Evolutionary conservation across 352 stramenopile genomes (phyloP).

Genomic region (Globisporangium cederbergense): DNA sequence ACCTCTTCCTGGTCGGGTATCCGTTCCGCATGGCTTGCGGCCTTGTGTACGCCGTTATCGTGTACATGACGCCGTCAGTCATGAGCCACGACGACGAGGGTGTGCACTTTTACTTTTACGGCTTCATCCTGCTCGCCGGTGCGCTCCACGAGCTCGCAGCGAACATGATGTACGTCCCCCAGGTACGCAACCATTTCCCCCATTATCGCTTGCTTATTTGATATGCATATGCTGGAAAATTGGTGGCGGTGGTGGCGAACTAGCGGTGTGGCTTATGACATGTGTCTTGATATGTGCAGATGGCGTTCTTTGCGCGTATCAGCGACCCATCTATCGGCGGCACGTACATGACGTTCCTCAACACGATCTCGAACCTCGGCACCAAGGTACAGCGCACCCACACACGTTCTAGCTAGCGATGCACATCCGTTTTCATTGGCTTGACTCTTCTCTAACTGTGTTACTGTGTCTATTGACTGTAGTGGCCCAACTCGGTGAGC

Average conservation of each 20-base stretch:
- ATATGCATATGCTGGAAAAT: not conserved
- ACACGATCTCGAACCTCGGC: slow-evolving; percentile 98
- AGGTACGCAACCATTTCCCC: slow-evolving; percentile 27
- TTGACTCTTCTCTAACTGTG: not conserved
- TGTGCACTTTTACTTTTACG: slow-evolving; percentile 78
- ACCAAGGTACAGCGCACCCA: slow-evolving; percentile 64
- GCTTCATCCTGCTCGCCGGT: slow-evolving; percentile 61
- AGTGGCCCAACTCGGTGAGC: slow-evolving; percentile 87
- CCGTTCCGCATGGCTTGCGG: slow-evolving; percentile 81
- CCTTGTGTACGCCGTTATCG: slow-evolving; percentile 75
- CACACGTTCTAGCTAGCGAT: not conserved
- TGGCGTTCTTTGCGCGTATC: slow-evolving; percentile 98
- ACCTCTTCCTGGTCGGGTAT: slow-evolving; percentile 81
- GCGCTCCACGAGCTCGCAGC: slow-evolving; percentile 80
- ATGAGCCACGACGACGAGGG: slow-evolving; percentile 79
- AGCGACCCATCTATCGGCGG: slow-evolving; percentile 97
- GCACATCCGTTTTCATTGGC: not conserved
- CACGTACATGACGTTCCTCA: slow-evolving; percentile 99
- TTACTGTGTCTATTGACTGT: not conserved
- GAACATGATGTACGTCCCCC: slow-evolving; percentile 91
- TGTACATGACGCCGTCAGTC: slow-evolving; percentile 76
- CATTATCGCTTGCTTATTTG: not conserved
- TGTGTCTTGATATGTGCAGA: slow-evolving; percentile 52
- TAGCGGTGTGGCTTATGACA: not conserved
- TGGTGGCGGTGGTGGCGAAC: not conserved